These are phyloP conservation scores for Vanrija sp. DNA, from an alignment of 1,284 basidiomycete species.

Conservation along the genomic window DNA sequence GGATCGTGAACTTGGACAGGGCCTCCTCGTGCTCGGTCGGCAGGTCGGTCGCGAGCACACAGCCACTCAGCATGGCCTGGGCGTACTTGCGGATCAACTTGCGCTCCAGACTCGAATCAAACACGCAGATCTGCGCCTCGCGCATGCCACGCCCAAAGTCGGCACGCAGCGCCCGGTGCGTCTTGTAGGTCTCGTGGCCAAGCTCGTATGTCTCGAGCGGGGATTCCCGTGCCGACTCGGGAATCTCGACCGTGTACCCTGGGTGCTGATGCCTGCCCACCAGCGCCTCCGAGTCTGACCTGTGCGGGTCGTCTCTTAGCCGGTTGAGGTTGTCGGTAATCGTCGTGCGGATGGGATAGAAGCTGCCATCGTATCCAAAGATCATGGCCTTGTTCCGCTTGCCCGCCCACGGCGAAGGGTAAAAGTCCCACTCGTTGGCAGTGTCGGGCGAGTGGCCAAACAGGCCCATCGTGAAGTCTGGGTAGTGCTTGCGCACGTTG, in stretches of 20 bases:
- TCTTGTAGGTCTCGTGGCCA: slow-evolving; percentile 33
- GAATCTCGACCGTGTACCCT: slow-evolving; percentile 37
- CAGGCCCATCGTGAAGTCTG: slow-evolving; percentile 40
- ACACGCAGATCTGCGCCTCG: slow-evolving; percentile 46
- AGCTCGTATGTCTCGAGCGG: slow-evolving; percentile 43
- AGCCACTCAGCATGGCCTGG: slow-evolving; percentile 45
- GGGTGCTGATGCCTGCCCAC: slow-evolving; percentile 41
- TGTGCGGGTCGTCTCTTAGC: slow-evolving; percentile 1
- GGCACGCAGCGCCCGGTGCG: slow-evolving; percentile 33
- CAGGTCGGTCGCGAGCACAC: slow-evolving; percentile 46
- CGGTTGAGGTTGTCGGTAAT: slow-evolving; percentile 27
- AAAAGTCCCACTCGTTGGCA: slow-evolving; percentile 50
- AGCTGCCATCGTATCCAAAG: slow-evolving; percentile 46
- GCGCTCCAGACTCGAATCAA: slow-evolving; percentile 46
- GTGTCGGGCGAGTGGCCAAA: slow-evolving; percentile 49
- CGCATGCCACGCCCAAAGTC: slow-evolving; percentile 47
- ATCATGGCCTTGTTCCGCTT: slow-evolving; percentile 39
- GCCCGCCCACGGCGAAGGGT: slow-evolving; percentile 35
- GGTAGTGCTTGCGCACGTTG: slow-evolving; percentile 33
- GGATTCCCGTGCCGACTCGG: slow-evolving; percentile 23
- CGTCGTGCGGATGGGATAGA: slow-evolving; percentile 48
- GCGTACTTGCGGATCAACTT: slow-evolving; percentile 50
- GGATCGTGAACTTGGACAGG: slow-evolving; percentile 36
- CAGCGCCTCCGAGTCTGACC: slow-evolving; percentile 3
- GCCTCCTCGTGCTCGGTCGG: slow-evolving; percentile 47